Base-by-base conservation (phyloP, 2,329 filamentous ascomycete genomes). In the Sporothrix pallida region DNA sequence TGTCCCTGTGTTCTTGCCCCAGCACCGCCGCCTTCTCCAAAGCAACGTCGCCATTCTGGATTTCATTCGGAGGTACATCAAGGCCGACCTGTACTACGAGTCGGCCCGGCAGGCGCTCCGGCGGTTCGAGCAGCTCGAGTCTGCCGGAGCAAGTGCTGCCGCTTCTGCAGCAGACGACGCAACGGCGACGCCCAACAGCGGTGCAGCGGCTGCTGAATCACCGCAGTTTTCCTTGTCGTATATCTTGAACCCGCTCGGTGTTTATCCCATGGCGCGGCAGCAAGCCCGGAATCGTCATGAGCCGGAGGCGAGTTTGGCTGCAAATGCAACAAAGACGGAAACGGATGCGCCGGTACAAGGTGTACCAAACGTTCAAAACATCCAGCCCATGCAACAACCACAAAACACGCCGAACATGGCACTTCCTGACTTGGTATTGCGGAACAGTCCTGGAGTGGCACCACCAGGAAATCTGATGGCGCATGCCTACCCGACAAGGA, bases 231-330 rank as follows among this genome's bases (percentile, higher is more conserved):
- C 74, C 13, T 70, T 74, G 17, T 73, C 74, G 72, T 74, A 75
- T 63, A 74, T 74, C 20, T 42, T 75, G 8, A 75, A 75, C 44
- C 75, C 74, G 4, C 73, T 75, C 6, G 74, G 73, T 17, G 73
- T 75, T 12, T 75, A 72, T 20, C 75, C 73, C 2, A 72, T 75
- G 71, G 75, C 75, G 3, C 68, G 75, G n/a, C 56, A 73, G 63
- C 73, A 75, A 63, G 70, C 58, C 2, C 62, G 67, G 54, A 72
- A 73, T 42, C 42, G 74, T 15, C 72, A 75, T 63, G 72, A 74
- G 46, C 74, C 71, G 2, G 71, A 74, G 15, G 23, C 65, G 5
- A 74, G 62, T 5, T 48, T 54, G 13, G 26, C 72, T 6, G 12
- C 70, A 7, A 74, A 46, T 13, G 37, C n/a, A n/a, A 6, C 65